Evolutionary conservation across 1,139 yeast genomes (phyloP).

Genomic region (Geotrichum reessii): DNA sequence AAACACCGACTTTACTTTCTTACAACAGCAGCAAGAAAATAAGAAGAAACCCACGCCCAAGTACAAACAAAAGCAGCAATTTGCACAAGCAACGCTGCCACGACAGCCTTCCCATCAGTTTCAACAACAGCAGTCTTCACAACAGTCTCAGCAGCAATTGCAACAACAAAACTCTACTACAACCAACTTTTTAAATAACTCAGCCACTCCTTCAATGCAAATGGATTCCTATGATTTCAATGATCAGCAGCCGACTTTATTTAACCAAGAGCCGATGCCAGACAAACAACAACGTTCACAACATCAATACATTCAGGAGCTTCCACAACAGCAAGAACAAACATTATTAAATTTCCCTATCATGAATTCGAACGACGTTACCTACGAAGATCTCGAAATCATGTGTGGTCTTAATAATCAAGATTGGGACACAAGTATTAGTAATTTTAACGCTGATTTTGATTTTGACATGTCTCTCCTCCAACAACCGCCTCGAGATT

Average conservation of each 20-base stretch:
- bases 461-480: constrained; percentile 13
- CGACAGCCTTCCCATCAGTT: background rate
- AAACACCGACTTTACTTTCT: too few species aligned
- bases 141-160: background rate
- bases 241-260: background rate
- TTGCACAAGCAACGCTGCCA: background rate
- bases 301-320: background rate
- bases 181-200: background rate
- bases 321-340: background rate
- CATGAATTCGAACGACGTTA: constrained; percentile 5
- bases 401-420: constrained; percentile 19
- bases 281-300: background rate
- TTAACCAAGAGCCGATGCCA: background rate
- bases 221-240: background rate
- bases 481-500: constrained; percentile 17
- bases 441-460: constrained; percentile 17
- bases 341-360: background rate
- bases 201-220: background rate
- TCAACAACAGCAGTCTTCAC: background rate
- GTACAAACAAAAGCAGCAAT: background rate
- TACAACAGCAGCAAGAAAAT: background rate
- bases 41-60: background rate
- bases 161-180: background rate
- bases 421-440: constrained; percentile 17
- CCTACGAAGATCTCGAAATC: constrained; percentile 17